These are phyloP conservation scores for Chromosphaera perkinsii DNA, from an alignment of 208 protist species.

Conservation along the genomic window DNA sequence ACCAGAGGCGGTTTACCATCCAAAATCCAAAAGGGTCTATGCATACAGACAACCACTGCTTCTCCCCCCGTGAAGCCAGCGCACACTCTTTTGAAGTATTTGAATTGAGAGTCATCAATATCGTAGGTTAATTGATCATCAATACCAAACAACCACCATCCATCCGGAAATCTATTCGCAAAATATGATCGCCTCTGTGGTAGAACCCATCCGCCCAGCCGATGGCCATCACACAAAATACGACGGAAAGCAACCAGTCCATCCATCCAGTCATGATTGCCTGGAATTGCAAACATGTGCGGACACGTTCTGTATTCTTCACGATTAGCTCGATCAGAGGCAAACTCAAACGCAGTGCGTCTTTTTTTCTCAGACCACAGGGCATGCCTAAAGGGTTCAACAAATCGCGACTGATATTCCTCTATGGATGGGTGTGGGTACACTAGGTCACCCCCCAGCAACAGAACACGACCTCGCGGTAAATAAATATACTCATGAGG, in stretches of 20 bases:
- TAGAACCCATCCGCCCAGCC: constrained; percentile 74
- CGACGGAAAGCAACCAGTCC: constrained; percentile 69
- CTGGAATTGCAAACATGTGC: constrained; percentile 70
- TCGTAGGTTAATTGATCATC: constrained; percentile 68
- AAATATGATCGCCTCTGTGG: constrained; percentile 73
- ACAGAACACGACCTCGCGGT: constrained; percentile 57
- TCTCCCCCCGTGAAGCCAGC: neutral
- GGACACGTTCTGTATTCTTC: constrained; percentile 59
- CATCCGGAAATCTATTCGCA: constrained; percentile 64
- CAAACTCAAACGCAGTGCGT: too few species aligned
- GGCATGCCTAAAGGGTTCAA: constrained; percentile 28
- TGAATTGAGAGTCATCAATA: constrained; percentile 69
- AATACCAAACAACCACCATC: constrained; percentile 73
- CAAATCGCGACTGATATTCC: constrained; percentile 66
- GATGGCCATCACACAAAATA: constrained; percentile 64
- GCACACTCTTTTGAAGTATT: constrained; percentile 58
- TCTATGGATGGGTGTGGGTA: constrained; percentile 69
- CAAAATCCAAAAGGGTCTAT: constrained; percentile 69
- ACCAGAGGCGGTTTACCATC: constrained; percentile 56
- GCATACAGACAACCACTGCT: constrained; percentile 25
- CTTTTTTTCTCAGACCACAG: too few species aligned
- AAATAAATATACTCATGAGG: neutral
- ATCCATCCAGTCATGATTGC: constrained; percentile 79
- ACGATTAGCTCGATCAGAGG: too few species aligned
- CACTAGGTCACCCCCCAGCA: constrained; percentile 71